Base-by-base conservation (phyloP, 1,284 basidiomycete genomes). In the Tilletia walkeri region DNA sequence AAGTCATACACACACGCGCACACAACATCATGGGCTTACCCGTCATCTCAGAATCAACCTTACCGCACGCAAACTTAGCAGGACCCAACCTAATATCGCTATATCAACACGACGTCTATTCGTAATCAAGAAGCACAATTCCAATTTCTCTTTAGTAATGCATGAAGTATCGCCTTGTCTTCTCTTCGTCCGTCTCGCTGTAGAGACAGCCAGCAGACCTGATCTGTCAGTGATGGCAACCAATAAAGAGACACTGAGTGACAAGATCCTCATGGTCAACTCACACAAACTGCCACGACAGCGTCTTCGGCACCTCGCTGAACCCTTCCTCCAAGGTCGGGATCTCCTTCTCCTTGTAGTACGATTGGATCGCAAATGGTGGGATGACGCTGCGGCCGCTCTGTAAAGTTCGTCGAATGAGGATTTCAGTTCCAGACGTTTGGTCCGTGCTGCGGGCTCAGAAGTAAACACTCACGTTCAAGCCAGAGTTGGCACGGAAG, bases 281-380 rank as follows among this genome's bases (percentile, higher is more conserved):
- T 67, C 24, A 67, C 66, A 54, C 65, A 67, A 72, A 76, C 0
- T 68, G 66, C 74, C 74, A 76, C 14, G n/a, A 45, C 12, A 76
- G 67, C 3, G 69, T 66, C 1, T 72, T 66, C 16, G 74, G 69
- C 12, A 54, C 65, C 5, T 68, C 74, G 10, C 30, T 56, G 24
- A 75, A 77, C 0, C 76, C 76, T 30, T 78, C 76, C 0, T 67
- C 61, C 30, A n/a, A 18, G 9, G 18, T 67, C 0, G 76, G 76
- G 56, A 47, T 34, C 63, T 75, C 68, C 1, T 69, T 38, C n/a
- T 72, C 66, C 53, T 61, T 70, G 65, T 72, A 78, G 66, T 65
- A 78, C 20, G 68, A 63, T 14, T 73, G 70, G 18, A 78, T 73
- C 38, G 72, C 76, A 0, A 66, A 70, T 16, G 24, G 53, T 0